phyloP scores from a whole-genome alignment of 1,139 yeast genomes.

The Suhomyces choctaworum region DNA sequence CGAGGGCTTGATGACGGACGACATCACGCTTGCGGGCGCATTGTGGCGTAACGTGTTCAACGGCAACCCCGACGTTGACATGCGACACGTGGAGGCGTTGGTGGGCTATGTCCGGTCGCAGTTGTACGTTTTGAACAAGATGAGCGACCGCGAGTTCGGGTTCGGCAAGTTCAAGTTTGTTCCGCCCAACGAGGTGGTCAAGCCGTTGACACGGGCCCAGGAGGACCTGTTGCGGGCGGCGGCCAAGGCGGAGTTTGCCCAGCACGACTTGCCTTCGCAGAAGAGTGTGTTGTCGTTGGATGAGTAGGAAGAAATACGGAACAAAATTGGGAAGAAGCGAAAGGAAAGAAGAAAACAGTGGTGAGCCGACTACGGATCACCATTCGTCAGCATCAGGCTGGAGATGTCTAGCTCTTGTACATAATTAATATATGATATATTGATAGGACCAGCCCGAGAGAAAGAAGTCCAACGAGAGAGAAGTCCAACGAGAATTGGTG shows the following conservation, averaged over 20 bases:
- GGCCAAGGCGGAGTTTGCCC: conserved; percentile 46
- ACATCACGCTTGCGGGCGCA: conserved; percentile 83
- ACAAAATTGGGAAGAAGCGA: no score
- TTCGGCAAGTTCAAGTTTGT: conserved; percentile 85
- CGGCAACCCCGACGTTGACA: conserved; percentile 79
- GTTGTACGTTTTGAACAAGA: conserved; percentile 77
- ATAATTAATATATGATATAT: no score
- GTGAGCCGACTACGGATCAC: no score
- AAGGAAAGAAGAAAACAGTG: no score
- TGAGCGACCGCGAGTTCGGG: conserved; percentile 90
- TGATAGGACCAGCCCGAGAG: no score
- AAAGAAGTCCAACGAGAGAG: no score
- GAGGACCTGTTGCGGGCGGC: conserved; percentile 42
- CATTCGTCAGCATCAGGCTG: no score
- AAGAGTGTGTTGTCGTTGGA: conserved; percentile 63
- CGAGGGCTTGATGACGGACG: conserved; percentile 84
- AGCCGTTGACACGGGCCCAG: conserved; percentile 65
- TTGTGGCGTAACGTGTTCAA: conserved; percentile 90
- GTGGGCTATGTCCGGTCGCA: conserved; percentile 89
- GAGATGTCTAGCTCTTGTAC: no score
- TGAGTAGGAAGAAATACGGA: no score
- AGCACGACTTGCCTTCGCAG: conserved; percentile 59
- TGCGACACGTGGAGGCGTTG: conserved; percentile 81
- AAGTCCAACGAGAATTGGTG: no score
- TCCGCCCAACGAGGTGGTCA: conserved; percentile 79